phyloP scores from a whole-genome alignment of 2,329 filamentous ascomycete species.

The Paracamarosporium sp. region DNA sequence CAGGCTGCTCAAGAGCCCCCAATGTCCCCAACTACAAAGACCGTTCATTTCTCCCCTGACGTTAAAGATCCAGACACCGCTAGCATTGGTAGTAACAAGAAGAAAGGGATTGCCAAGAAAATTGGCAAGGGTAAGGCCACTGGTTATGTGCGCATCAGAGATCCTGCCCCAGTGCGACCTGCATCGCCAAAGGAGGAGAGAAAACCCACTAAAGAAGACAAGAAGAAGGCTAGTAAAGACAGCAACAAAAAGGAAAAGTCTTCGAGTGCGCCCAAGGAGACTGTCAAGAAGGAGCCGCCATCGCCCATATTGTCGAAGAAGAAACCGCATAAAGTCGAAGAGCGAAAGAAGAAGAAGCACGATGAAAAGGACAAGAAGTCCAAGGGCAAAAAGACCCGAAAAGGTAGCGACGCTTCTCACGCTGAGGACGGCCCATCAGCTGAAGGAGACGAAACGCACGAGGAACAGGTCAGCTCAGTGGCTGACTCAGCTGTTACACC shows the following conservation, averaged over 20 bases:
- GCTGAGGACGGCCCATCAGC: constrained; percentile 14
- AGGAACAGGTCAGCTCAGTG: constrained; percentile 17
- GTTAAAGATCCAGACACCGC: constrained; percentile 44
- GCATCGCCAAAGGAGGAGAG: constrained; percentile 37
- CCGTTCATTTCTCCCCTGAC: constrained; percentile 47
- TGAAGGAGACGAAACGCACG: constrained; percentile 25
- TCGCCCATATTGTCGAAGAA: constrained; percentile 20
- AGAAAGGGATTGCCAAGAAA: constrained; percentile 27
- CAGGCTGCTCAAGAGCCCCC: constrained; percentile 40
- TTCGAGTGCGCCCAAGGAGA: constrained; percentile 8
- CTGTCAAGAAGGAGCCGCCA: constrained; percentile 12
- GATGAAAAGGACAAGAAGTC: constrained; percentile 28
- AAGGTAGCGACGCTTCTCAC: constrained; percentile 13
- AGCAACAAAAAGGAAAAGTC: constrained; percentile 16
- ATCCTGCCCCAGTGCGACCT: constrained; percentile 26
- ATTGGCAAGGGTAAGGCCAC: constrained; percentile 37
- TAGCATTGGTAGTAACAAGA: constrained; percentile 37
- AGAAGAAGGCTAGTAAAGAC: constrained; percentile 9
- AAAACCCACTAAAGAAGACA: constrained; percentile 24
- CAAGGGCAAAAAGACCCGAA: constrained; percentile 28
- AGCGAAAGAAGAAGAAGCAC: constrained; percentile 34
- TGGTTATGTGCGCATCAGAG: constrained; percentile 41
- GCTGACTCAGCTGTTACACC: constrained; percentile 14
- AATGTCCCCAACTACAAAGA: constrained; percentile 39
- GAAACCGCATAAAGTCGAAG: constrained; percentile 33